phyloP scores from a whole-genome alignment of 352 stramenopile genomes.

The Globisporangium irregulare region DNA sequence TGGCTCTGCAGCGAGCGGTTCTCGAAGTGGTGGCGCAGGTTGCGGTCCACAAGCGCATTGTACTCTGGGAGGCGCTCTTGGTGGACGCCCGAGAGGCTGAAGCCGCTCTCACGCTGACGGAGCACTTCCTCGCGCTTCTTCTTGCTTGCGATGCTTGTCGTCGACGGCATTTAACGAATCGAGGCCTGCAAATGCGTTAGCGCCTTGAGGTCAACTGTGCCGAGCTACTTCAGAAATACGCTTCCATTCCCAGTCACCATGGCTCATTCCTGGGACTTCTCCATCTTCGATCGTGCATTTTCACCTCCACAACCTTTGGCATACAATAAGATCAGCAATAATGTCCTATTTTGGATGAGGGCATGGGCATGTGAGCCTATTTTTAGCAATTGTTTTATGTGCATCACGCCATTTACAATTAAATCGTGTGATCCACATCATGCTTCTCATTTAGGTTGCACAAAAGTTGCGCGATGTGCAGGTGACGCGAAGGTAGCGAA shows the following conservation, averaged over 20 bases:
- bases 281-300: no score
- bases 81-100: constrained; percentile 56
- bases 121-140: constrained; percentile 47
- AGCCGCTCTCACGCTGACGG: constrained; percentile 52
- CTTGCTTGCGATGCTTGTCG: constrained; percentile 15
- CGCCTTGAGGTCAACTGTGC: neutral
- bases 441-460: neutral
- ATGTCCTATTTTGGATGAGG: neutral
- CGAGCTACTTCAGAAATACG: neutral
- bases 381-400: neutral
- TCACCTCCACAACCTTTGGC: neutral
- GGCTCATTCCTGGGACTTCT: no score
- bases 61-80: constrained; percentile 76
- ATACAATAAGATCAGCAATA: neutral
- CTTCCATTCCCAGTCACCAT: neutral
- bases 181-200: neutral
- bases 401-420: neutral
- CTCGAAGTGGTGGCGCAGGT: constrained; percentile 90
- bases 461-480: neutral
- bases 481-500: neutral
- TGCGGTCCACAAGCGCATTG: constrained; percentile 88
- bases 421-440: neutral
- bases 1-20: constrained; percentile 72
- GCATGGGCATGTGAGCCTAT: neutral
- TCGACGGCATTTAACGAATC: constrained; percentile 7